Conservation (phyloP, 2,329 filamentous ascomycete genomes). For the Fusarium mundagurra region DNA sequence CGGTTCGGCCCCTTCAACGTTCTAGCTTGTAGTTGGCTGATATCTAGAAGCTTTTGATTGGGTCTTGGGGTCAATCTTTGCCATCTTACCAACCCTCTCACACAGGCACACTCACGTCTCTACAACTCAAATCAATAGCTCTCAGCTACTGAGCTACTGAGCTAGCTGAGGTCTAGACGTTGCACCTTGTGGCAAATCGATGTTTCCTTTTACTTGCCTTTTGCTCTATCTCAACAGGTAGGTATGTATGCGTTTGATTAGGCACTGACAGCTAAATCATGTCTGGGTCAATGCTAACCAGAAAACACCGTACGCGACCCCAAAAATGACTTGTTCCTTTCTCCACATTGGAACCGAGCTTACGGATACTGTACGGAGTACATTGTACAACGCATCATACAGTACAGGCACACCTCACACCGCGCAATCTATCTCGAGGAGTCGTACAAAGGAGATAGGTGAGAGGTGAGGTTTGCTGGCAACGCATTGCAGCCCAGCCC, state of each 20-base stretch:
- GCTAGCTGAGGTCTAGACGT: not conserved
- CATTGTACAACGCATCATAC: constrained; percentile 17
- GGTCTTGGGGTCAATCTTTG: not conserved
- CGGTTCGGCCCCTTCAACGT: constrained; percentile 34
- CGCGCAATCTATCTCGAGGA: constrained; percentile 7
- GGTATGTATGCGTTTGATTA: not conserved
- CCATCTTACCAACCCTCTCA: constrained; percentile 6
- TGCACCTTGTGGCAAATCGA: not conserved
- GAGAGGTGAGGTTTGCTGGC: constrained; percentile 23
- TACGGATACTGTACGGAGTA: not conserved
- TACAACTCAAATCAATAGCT: not conserved
- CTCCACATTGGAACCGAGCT: constrained; percentile 27
- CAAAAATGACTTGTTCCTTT: constrained; percentile 1
- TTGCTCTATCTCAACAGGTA: not conserved
- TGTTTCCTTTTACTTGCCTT: not conserved
- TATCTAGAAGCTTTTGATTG: constrained; percentile 20
- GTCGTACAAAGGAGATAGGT: not conserved
- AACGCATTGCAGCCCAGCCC: constrained; percentile 34
- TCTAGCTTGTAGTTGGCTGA: constrained; percentile 17
- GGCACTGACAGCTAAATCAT: not conserved
- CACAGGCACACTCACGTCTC: constrained; percentile 25
- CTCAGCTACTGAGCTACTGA: not conserved
- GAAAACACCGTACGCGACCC: not conserved
- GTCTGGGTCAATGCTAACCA: not conserved
- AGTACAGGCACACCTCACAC: constrained; percentile 22